Evolutionary conservation across 2,329 filamentous ascomycete genomes (phyloP), one percentile per base, ranked within the genome.

Genomic region (Stachybotrys elegans): DNA sequence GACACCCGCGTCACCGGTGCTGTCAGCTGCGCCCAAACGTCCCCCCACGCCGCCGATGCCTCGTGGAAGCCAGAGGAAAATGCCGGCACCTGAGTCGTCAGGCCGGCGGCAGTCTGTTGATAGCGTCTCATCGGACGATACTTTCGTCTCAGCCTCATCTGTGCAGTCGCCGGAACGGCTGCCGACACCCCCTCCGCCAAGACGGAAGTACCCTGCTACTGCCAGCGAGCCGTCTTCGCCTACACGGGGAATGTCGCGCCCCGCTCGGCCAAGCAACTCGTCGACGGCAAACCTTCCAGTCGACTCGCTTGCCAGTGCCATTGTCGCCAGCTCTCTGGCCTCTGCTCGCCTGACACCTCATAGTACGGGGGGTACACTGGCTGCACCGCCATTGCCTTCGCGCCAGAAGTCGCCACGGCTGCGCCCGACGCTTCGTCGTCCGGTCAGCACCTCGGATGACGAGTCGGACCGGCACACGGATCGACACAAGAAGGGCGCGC

Each of bases 251-350:
- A 49, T 67, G 40, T 54, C 49, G 31, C 61, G 63, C 4, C 49
- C 22, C 5, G 23, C 49, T 23, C 52, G 51, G 34, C 41, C 48
- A 4, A 55, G 52, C 32, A 62, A 56, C 32, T 49, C 56, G 6
- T 63, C 63, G 5, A 49, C 57, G 19, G 58, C 64, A 20, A 66
- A 56, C 42, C 70, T 83, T 22, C 75, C 76, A 1, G 71, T 87
- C 9, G 76, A 83, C 46, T 81, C 81, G 1, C 75, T 91, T 7
- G 82, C 85, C 12, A 79, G 80, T 54, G 87, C 87, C 49, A 88
- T 91, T 46, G 76, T 91, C 55, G 86, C 86, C 3, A 82, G 85
- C 2, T 86, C 83, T 20, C 70, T 91, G 0, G 87, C 87, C 5
- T 80, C 84, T 1, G 73, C 81, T 3, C 78, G 81, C 49, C 68